Base-by-base conservation (phyloP, 805 yeast genomes). In the Candida orba region DNA sequence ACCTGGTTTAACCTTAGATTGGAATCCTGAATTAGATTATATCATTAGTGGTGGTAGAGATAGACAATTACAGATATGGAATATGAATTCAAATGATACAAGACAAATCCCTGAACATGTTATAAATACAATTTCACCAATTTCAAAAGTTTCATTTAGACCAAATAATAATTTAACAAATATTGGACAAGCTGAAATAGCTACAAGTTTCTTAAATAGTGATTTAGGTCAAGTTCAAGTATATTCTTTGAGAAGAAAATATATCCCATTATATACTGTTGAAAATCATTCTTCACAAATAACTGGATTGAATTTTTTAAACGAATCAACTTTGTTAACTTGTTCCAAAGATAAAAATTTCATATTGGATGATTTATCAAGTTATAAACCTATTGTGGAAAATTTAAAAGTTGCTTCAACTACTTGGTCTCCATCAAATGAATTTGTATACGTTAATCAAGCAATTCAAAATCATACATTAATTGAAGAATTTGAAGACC, bases 1-100 rank as follows among this genome's bases (percentile, higher is more conserved):
- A 0, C 95, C 96, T 3, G 98, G 95, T 0, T 67, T 90, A 15
- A 78, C 95, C 5, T 62, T 93, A 5, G 89, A 87, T 54, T 89
- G 95, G 81, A 96, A 90, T 57, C 95, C 95, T 0, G 81, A 79
- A 33, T 60, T 72, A 32, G 95, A 90, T 49, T 85, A 81, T 54
- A 75, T 93, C 18, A 81, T 82, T 6, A 86, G 96, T 18, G 97
- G 97, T 14, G 99, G 99, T 8, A 72, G 97, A 54, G 99, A 93
- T 63, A 82, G 84, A 42, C 81, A 80, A 52, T 69, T 84, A 31
- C 87, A 84, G 48, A 78, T 84, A 4, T 87, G 95, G 91, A 82
- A 76, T 54, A 66, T 78, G 73, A 57, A 61, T 10, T 52, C 65
- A 1, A 65, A 59, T 32, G 72, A 56, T 42, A 17, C 54, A 47